Conservation (phyloP, 352 stramenopile genomes). For the Plasmopara viticola region DNA sequence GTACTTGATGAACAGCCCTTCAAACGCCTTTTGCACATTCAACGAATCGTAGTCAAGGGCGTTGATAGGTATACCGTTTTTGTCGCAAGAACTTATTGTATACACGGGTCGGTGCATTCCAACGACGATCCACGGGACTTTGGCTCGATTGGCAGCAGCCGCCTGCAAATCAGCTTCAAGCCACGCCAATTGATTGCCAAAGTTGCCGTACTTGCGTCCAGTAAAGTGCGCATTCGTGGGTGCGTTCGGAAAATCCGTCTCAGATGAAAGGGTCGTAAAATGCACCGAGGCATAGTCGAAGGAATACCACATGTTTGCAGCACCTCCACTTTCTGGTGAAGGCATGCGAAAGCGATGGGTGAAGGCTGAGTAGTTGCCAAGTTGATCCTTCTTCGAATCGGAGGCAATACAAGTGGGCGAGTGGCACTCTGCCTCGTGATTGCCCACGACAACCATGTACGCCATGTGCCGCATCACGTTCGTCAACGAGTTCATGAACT, state of each 20-base stretch:
- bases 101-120: constrained; percentile 51
- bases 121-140: constrained; percentile 47
- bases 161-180: constrained; percentile 41
- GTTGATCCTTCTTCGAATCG: constrained; percentile 16
- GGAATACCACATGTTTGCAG: constrained; percentile 40
- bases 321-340: constrained; percentile 26
- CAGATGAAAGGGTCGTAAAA: constrained; percentile 60
- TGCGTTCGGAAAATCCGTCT: constrained; percentile 43
- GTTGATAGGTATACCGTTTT: constrained; percentile 3
- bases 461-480: constrained; percentile 32
- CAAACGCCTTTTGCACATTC: constrained; percentile 39
- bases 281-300: constrained; percentile 46
- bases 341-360: constrained; percentile 37
- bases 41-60: constrained; percentile 17
- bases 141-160: constrained; percentile 32
- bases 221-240: constrained; percentile 29
- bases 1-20: constrained; percentile 53
- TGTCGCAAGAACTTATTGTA: constrained; percentile 26
- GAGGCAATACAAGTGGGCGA: constrained; percentile 28
- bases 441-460: constrained; percentile 68
- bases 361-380: constrained; percentile 55
- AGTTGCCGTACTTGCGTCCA: constrained; percentile 21
- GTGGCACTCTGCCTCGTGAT: constrained; percentile 63
- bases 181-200: constrained; percentile 43
- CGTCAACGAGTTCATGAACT: constrained; percentile 16